Percentiles rank a stretch among this genome's conserved stretches.
Conservation (phyloP, 257 asterid species). For the Rhazya stricta region DNA sequence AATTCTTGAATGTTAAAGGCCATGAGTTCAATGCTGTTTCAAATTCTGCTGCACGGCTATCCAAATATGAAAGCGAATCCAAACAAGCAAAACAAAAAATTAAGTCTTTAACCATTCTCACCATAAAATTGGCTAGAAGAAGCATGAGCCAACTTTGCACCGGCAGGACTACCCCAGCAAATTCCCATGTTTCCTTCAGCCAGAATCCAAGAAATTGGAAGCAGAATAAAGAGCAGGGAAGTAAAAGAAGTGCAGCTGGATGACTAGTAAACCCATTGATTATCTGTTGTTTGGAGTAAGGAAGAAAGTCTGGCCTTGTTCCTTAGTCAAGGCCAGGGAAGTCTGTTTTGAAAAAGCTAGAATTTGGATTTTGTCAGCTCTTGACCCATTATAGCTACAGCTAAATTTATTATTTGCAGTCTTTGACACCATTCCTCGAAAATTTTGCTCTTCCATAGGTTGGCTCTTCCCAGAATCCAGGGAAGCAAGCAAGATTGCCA, state of each 20-base stretch:
- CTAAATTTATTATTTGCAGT: neutral
- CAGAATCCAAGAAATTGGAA: conserved; percentile 6
- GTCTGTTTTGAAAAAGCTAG: conserved; percentile 23
- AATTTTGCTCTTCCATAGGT: no score
- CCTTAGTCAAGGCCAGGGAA: conserved; percentile 50
- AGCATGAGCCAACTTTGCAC: conserved; percentile 73
- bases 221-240: neutral
- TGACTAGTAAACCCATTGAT: conserved; percentile 27
- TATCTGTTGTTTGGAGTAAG: conserved; percentile 3
- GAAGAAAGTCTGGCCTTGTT: conserved; percentile 14
- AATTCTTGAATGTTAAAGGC: neutral
- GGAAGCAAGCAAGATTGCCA: no score
- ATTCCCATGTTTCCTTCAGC: conserved; percentile 46
- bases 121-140: conserved; percentile 73
- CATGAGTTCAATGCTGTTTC: neutral
- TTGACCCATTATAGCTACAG: neutral
- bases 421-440: neutral
- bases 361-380: neutral
- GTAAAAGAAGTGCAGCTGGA: conserved; percentile 16
- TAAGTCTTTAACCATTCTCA: conserved; percentile 15
- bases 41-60: neutral
- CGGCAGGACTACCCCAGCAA: conserved; percentile 63
- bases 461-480: no score
- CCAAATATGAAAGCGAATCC: neutral
- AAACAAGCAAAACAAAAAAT: conserved; percentile 9